Percentiles rank a stretch among this genome's conserved stretches.
These are phyloP conservation scores for Clavispora vitiphila DNA, from an alignment of 805 yeast species.

Conservation along the genomic window DNA sequence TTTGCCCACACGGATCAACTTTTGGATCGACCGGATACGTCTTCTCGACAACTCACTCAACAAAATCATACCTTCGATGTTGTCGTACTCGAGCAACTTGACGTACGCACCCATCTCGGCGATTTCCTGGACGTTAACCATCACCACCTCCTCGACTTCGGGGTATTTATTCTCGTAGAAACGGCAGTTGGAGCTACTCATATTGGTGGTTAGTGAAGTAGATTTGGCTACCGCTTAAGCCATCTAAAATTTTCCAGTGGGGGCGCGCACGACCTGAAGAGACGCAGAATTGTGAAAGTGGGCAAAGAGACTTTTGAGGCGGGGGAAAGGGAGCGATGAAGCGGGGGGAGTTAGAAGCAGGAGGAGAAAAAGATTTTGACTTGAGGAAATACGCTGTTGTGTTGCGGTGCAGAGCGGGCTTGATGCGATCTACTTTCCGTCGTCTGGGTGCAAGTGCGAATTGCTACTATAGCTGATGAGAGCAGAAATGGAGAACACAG, in stretches of 20 bases:
- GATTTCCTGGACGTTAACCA: conserved; percentile 97
- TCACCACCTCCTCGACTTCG: conserved; percentile 97
- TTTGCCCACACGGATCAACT: conserved; percentile 95
- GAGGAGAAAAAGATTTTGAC: too few relatives aligned
- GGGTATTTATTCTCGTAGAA: conserved; percentile 98
- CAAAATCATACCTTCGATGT: conserved; percentile 97
- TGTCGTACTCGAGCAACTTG: conserved; percentile 91
- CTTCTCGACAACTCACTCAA: conserved; percentile 95
- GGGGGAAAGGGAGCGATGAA: too few relatives aligned
- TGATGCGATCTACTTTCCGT: too few relatives aligned
- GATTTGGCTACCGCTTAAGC: background rate
- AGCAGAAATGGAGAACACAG: too few relatives aligned
- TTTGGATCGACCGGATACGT: conserved; percentile 97
- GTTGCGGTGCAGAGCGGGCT: too few relatives aligned
- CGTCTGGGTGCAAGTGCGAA: too few relatives aligned
- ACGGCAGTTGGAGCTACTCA: conserved; percentile 90
- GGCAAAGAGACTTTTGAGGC: too few relatives aligned
- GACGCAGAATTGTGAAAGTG: background rate
- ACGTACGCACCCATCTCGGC: conserved; percentile 99
- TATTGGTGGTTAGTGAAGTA: conserved; percentile 19
- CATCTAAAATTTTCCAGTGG: conserved; percentile 1
- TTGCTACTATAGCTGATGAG: too few relatives aligned
- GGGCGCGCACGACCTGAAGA: conserved; percentile 1
- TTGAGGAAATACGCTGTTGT: too few relatives aligned
- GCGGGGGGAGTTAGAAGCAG: too few relatives aligned